These are phyloP conservation scores for Dichotomocladium elegans DNA, from an alignment of 371 early-diverging fungal genomes.

Conservation along the genomic window DNA sequence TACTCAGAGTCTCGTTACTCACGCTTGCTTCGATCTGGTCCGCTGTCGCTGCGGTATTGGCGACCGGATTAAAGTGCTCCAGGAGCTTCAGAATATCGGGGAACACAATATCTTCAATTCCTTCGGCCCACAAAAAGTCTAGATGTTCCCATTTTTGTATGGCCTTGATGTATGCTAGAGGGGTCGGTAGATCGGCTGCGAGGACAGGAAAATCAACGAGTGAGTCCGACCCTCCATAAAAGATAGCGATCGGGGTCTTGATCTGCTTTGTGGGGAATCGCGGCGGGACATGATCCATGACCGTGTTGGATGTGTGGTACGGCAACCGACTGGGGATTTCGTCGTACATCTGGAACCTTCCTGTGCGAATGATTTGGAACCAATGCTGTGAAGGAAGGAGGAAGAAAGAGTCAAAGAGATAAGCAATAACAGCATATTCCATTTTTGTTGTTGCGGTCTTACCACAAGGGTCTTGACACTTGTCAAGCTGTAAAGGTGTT, in stretches of 20 bases:
- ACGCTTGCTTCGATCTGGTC: background rate
- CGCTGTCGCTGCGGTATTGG: background rate
- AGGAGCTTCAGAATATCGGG: slow-evolving; percentile 44
- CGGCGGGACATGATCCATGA: slow-evolving; percentile 54
- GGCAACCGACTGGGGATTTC: slow-evolving; percentile 71
- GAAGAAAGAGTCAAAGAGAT: too few relatives aligned
- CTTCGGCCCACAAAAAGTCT: slow-evolving; percentile 78
- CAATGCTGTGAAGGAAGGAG: slow-evolving; percentile 57
- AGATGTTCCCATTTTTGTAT: slow-evolving; percentile 75
- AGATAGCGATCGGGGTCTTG: slow-evolving; percentile 80
- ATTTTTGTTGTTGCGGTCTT: too few relatives aligned
- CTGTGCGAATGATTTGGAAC: slow-evolving; percentile 94
- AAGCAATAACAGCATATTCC: too few relatives aligned
- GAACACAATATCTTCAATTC: slow-evolving; percentile 41
- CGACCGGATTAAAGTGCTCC: slow-evolving; percentile 29
- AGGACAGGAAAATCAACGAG: slow-evolving; percentile 72
- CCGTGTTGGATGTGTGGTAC: slow-evolving; percentile 42
- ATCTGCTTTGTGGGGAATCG: slow-evolving; percentile 83
- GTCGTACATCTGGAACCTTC: slow-evolving; percentile 90
- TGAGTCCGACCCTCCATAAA: slow-evolving; percentile 87
- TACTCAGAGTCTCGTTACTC: too few relatives aligned
- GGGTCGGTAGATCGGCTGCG: slow-evolving; percentile 51
- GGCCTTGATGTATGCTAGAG: slow-evolving; percentile 58
- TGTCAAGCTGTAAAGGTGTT: slow-evolving; percentile 86
- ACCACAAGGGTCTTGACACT: slow-evolving; percentile 89